Conservation (phyloP, 805 yeast species). For the Kregervanrija fluxuum region DNA sequence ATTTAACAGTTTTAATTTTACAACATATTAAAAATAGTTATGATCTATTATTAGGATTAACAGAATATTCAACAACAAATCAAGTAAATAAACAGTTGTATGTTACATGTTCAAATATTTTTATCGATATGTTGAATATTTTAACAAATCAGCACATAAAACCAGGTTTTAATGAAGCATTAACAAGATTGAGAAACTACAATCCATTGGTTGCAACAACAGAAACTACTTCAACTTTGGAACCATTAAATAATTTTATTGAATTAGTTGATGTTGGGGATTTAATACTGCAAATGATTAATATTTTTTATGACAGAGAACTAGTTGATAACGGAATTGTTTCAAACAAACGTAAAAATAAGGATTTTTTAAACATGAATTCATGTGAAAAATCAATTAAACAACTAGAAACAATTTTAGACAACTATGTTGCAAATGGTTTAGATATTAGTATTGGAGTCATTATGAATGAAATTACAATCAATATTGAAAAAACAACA, state of each 20-base stretch:
- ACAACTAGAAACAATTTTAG: conserved; percentile 71
- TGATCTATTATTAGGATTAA: conserved; percentile 47
- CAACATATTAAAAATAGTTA: conserved; percentile 62
- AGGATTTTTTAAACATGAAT: conserved; percentile 72
- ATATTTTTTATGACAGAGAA: conserved; percentile 85
- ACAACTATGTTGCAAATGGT: conserved; percentile 88
- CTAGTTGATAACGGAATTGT: conserved; percentile 50
- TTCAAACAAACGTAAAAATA: conserved; percentile 34
- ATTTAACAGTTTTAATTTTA: conserved; percentile 63
- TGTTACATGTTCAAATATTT: conserved; percentile 47
- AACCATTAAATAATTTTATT: conserved; percentile 79
- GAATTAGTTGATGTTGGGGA: conserved; percentile 92
- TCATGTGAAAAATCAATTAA: conserved; percentile 57
- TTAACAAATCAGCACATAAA: conserved; percentile 71
- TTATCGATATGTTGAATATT: conserved; percentile 54
- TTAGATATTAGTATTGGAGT: conserved; percentile 88
- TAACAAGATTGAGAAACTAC: conserved; percentile 60
- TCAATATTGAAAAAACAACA: conserved; percentile 9
- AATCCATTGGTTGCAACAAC: conserved; percentile 42
- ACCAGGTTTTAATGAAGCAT: conserved; percentile 79
- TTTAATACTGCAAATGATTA: conserved; percentile 84
- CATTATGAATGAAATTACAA: conserved; percentile 62
- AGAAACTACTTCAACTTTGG: conserved; percentile 37
- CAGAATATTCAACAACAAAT: conserved; percentile 23
- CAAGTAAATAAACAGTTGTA: conserved; percentile 28